phyloP scores from a whole-genome alignment of 805 yeast species.

The Pichia phayaonensis region DNA sequence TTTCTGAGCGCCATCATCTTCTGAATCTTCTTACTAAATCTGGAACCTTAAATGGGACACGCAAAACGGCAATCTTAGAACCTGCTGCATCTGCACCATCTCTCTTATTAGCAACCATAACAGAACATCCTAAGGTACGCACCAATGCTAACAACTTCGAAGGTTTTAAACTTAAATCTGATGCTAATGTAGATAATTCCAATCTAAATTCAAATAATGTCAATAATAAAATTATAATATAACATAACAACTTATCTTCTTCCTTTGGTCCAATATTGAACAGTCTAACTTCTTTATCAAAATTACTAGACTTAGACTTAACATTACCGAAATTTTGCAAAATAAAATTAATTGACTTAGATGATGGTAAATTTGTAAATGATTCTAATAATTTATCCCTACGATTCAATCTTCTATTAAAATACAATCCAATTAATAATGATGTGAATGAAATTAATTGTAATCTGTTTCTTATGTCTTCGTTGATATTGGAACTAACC shows the following conservation, averaged over 20 bases:
- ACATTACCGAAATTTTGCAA: conserved; percentile 64
- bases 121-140: conserved; percentile 74
- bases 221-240: conserved; percentile 61
- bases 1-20: not conserved
- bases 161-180: conserved; percentile 77
- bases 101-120: conserved; percentile 63
- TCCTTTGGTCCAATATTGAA: conserved; percentile 78
- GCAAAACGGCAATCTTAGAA: conserved; percentile 74
- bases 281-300: conserved; percentile 32
- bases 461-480: conserved; percentile 37
- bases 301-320: conserved; percentile 48
- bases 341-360: conserved; percentile 60
- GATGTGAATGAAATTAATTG: conserved; percentile 77
- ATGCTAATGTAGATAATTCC: conserved; percentile 74
- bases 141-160: conserved; percentile 60
- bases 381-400: conserved; percentile 51
- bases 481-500: not conserved
- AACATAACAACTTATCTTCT: conserved; percentile 82
- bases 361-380: conserved; percentile 72
- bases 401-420: conserved; percentile 57
- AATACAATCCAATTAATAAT: conserved; percentile 70
- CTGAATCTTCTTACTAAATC: conserved; percentile 29
- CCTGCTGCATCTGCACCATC: conserved; percentile 61
- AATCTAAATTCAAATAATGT: conserved; percentile 70
- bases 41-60: conserved; percentile 86